Percentiles rank a stretch among this genome's conserved stretches.
phyloP scores from a whole-genome alignment of 768 basidiomycete species.

The Tricholoma furcatifolium region DNA sequence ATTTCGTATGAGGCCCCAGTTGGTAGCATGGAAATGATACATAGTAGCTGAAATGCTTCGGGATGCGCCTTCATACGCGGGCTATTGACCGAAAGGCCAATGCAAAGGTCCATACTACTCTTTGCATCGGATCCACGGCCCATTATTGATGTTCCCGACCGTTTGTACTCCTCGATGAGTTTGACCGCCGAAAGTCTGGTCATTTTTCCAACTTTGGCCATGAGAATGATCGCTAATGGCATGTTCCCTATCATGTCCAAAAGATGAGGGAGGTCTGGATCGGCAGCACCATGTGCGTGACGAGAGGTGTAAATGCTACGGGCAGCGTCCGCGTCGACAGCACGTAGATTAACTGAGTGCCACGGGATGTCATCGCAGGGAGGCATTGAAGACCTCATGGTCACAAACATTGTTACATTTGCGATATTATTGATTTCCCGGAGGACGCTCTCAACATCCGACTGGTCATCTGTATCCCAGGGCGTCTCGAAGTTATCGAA shows the following conservation, averaged over 20 bases:
- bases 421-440: background rate
- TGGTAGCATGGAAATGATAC: constrained; percentile 23
- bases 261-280: constrained; percentile 20
- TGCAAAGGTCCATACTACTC: constrained; percentile 4
- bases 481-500: constrained; percentile 42
- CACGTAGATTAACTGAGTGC: constrained; percentile 15
- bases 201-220: constrained; percentile 22
- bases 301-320: constrained; percentile 19
- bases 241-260: constrained; percentile 24
- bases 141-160: background rate
- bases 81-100: constrained; percentile 2
- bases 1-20: constrained; percentile 14
- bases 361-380: constrained; percentile 27
- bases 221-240: constrained; percentile 32
- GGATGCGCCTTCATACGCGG: background rate
- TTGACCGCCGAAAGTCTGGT: background rate
- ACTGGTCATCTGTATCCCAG: constrained; percentile 26
- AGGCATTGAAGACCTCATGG: constrained; percentile 28
- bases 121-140: background rate
- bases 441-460: constrained; percentile 23
- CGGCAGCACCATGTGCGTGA: constrained; percentile 16
- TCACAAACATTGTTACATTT: constrained; percentile 30
- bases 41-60: constrained; percentile 7
- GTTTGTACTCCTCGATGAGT: background rate
- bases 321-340: constrained; percentile 18